Evolutionary conservation across 257 asterid species (phyloP).

Genomic region (Echites panduratus): DNA sequence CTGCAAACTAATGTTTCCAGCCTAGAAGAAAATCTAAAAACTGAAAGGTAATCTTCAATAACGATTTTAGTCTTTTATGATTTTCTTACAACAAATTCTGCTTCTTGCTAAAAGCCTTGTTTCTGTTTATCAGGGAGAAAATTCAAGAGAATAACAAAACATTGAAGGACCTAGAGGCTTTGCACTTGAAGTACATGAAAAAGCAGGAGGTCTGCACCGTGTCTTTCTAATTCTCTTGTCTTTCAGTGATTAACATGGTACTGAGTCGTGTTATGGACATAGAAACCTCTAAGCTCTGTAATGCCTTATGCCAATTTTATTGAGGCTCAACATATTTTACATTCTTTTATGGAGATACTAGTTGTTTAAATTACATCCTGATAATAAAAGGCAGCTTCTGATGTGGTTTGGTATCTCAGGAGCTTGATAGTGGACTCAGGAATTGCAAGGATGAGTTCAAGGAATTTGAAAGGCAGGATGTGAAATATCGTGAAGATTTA

Average conservation of each 20-base stretch:
- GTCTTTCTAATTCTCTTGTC: conserved; percentile 5
- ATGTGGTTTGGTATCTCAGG: conserved; percentile 34
- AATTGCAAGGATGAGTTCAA: conserved; percentile 69
- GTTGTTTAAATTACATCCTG: not conserved
- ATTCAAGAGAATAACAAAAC: conserved; percentile 53
- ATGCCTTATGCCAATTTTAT: conserved; percentile 1
- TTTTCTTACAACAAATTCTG: not conserved
- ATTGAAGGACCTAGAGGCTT: conserved; percentile 74
- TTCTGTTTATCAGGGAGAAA: conserved; percentile 54
- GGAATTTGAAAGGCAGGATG: conserved; percentile 94
- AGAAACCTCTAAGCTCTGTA: not conserved
- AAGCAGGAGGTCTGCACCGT: conserved; percentile 63
- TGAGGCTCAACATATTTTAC: not conserved
- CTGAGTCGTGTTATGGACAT: not conserved
- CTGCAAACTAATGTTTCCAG: conserved; percentile 50
- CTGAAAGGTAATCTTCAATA: conserved; percentile 56
- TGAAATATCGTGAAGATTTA: conserved; percentile 73
- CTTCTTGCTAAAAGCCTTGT: not conserved
- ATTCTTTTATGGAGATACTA: not conserved
- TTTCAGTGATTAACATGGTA: not conserved
- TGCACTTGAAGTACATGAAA: conserved; percentile 63
- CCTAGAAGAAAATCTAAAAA: conserved; percentile 64
- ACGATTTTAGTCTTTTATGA: conserved; percentile 1
- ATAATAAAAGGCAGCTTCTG: not conserved
- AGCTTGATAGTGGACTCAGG: conserved; percentile 58